A percentile compares a stretch with the other conserved stretches of the same genome.
Evolutionary conservation across 139 green algal genomes (phyloP).

Genomic region (Eudorina sp.): DNA sequence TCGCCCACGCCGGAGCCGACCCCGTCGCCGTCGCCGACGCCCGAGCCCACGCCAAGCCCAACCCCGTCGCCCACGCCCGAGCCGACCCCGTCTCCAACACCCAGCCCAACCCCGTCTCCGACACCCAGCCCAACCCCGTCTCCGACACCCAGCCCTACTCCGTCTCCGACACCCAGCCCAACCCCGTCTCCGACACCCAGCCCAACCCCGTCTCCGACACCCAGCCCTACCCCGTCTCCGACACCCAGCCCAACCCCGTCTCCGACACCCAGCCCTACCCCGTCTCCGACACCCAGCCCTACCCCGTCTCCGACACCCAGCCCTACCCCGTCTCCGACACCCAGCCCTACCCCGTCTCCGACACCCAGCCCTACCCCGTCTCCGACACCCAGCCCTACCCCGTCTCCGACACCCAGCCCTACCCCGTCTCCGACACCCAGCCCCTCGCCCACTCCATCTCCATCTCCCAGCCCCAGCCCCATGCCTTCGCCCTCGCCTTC

Average conservation of each 20-base stretch:
- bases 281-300: background rate
- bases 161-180: background rate
- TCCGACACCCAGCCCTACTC: background rate
- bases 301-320: background rate
- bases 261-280: background rate
- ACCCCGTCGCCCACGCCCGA: background rate
- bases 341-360: background rate
- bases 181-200: background rate
- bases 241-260: background rate
- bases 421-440: background rate
- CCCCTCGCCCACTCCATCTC: background rate
- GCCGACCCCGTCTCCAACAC: background rate
- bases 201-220: background rate
- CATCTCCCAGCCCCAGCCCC: background rate
- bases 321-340: background rate
- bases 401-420: background rate
- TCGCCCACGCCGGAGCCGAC: background rate
- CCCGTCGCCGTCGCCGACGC: background rate
- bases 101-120: background rate
- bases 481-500: background rate
- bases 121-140: background rate
- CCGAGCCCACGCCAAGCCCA: background rate
- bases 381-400: background rate
- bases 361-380: background rate
- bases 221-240: background rate